Conservation (phyloP, 1,284 basidiomycete species). For the Puccinia coronata region DNA sequence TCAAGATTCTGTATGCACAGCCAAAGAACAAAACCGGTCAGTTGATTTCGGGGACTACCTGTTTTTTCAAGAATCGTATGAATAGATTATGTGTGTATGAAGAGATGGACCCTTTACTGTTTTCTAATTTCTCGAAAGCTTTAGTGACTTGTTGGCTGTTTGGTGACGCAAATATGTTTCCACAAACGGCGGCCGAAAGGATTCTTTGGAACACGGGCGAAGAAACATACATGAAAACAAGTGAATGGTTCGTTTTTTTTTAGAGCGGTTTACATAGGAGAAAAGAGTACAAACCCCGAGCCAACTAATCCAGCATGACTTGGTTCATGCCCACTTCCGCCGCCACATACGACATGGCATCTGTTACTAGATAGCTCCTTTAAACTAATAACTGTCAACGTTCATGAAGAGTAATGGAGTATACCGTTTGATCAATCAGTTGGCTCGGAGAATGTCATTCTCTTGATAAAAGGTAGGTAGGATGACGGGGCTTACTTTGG, state of each 20-base stretch:
- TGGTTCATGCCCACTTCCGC: constrained; percentile 88
- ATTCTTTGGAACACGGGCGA: constrained; percentile 64
- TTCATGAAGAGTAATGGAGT: no score
- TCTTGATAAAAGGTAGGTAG: no score
- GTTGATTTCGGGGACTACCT: no score
- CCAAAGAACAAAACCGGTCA: no score
- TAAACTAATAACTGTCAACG: constrained; percentile 68
- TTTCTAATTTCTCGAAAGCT: constrained; percentile 75
- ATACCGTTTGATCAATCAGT: no score
- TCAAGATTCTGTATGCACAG: constrained; percentile 71
- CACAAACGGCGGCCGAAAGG: constrained; percentile 79
- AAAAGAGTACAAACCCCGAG: no score
- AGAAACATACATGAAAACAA: no score
- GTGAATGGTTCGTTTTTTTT: no score
- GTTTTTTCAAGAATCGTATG: no score
- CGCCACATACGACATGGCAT: constrained; percentile 82
- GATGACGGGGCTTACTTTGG: constrained; percentile 46
- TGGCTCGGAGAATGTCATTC: no score
- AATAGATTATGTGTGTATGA: no score
- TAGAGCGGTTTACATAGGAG: no score
- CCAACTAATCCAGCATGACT: constrained; percentile 79
- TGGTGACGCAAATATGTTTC: constrained; percentile 83
- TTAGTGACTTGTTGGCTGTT: constrained; percentile 77
- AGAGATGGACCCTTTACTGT: constrained; percentile 69
- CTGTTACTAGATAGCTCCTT: constrained; percentile 66